These are phyloP conservation scores for Posidonia australis DNA, from an alignment of 106 monocot genomes.

Conservation along the genomic window DNA sequence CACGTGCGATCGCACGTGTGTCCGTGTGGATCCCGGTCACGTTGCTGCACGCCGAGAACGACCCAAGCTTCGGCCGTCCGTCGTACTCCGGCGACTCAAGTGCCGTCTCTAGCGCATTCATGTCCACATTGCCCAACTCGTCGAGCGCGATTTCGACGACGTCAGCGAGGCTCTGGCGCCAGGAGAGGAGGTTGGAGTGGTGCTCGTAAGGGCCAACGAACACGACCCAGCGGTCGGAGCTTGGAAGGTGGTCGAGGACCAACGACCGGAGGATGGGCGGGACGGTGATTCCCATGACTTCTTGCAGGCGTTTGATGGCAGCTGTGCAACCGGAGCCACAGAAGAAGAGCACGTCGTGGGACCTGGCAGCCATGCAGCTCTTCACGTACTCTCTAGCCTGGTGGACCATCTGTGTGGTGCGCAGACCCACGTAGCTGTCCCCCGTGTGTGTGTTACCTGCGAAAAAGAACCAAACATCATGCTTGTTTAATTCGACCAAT, in stretches of 20 bases:
- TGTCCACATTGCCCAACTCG: conserved; percentile 24
- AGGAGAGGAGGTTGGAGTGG: conserved; percentile 72
- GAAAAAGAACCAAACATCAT: too few relatives aligned
- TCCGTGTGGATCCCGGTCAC: conserved; percentile 50
- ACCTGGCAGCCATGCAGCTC: conserved; percentile 33
- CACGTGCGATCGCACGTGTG: conserved; percentile 42
- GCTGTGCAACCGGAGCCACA: conserved; percentile 56
- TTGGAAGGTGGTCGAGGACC: too few relatives aligned
- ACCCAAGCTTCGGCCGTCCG: conserved; percentile 45
- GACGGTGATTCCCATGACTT: conserved; percentile 50
- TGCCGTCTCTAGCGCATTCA: conserved; percentile 14
- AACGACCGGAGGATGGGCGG: conserved; percentile 35
- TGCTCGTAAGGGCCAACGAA: conserved; percentile 74
- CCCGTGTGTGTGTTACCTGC: conserved; percentile 62
- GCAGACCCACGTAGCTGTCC: conserved; percentile 58
- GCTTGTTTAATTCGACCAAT: too few relatives aligned
- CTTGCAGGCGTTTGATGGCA: conserved; percentile 70
- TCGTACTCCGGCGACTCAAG: conserved; percentile 21
- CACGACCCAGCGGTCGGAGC: conserved; percentile 47
- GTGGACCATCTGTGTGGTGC: conserved; percentile 24
- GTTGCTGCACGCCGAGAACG: conserved; percentile 79
- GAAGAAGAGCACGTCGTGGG: conserved; percentile 50
- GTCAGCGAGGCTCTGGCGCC: conserved; percentile 61
- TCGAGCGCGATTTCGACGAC: conserved; percentile 58
- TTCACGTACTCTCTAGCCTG: conserved; percentile 38